Conservation (phyloP, 176 grass and related monocot species). For the Lolium perenne region DNA sequence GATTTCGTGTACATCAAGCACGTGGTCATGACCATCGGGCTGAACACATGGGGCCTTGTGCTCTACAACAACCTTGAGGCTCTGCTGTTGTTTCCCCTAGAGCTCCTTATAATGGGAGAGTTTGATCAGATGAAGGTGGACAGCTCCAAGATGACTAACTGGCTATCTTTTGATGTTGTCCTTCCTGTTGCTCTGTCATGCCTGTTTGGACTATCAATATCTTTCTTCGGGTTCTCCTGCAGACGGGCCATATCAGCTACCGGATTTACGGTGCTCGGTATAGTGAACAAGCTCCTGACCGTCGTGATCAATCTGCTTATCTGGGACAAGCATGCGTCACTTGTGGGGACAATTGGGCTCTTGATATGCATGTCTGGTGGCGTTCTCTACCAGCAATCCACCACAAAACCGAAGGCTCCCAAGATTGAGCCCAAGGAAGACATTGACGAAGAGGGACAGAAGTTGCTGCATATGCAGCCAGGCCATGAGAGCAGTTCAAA, state of each 20-base stretch:
- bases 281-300: slow-evolving; percentile 84
- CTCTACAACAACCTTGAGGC: slow-evolving; percentile 94
- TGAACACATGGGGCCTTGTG: slow-evolving; percentile 92
- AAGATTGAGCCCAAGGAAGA: slow-evolving; percentile 62
- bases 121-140: slow-evolving; percentile 75
- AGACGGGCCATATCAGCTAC: slow-evolving; percentile 82
- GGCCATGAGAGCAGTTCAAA: slow-evolving; percentile 42
- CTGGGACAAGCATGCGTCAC: slow-evolving; percentile 74
- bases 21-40: slow-evolving; percentile 82
- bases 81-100: slow-evolving; percentile 74
- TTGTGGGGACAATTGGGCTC: slow-evolving; percentile 72
- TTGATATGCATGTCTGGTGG: slow-evolving; percentile 84
- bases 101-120: slow-evolving; percentile 91
- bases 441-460: slow-evolving; percentile 70
- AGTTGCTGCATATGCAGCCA: slow-evolving; percentile 60
- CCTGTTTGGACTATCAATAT: slow-evolving; percentile 79
- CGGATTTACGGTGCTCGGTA: slow-evolving; percentile 79
- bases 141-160: slow-evolving; percentile 64
- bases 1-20: slow-evolving; percentile 94
- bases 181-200: slow-evolving; percentile 81
- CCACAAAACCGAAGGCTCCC: slow-evolving; percentile 61
- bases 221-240: slow-evolving; percentile 89
- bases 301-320: slow-evolving; percentile 79
- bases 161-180: slow-evolving; percentile 72
- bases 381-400: slow-evolving; percentile 78